These are phyloP conservation scores for Teunomyces aglyptinius DNA, from an alignment of 805 yeast species.

Conservation along the genomic window DNA sequence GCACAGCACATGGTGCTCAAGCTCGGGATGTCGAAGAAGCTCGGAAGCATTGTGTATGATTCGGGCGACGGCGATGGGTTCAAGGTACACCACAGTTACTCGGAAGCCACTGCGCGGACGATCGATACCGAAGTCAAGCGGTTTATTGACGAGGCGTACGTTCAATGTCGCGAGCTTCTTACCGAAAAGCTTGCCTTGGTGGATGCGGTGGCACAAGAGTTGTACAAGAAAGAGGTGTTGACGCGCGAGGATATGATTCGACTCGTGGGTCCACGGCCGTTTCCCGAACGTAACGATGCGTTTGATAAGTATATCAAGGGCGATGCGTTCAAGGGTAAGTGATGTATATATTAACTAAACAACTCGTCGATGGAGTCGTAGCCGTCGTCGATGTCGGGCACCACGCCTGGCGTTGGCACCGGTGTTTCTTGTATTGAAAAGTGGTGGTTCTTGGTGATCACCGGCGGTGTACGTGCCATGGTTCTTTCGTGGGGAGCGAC, in stretches of 20 bases:
- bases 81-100: slow-evolving; percentile 59
- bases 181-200: slow-evolving; percentile 60
- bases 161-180: slow-evolving; percentile 55
- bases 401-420: neutral
- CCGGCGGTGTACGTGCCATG: too few relatives aligned
- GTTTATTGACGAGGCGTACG: slow-evolving; percentile 64
- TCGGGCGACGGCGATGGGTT: slow-evolving; percentile 47
- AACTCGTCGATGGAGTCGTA: slow-evolving; percentile 13
- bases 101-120: slow-evolving; percentile 65
- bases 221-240: slow-evolving; percentile 70
- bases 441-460: neutral
- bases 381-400: too few relatives aligned
- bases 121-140: slow-evolving; percentile 71
- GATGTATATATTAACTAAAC: slow-evolving; percentile 3
- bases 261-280: slow-evolving; percentile 74
- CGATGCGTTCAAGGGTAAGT: slow-evolving; percentile 39
- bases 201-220: slow-evolving; percentile 69
- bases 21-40: slow-evolving; percentile 81
- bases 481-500: slow-evolving; percentile 5
- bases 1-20: slow-evolving; percentile 87
- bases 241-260: slow-evolving; percentile 80
- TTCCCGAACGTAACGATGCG: slow-evolving; percentile 78
- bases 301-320: slow-evolving; percentile 81
- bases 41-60: slow-evolving; percentile 66
- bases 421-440: neutral